Evolutionary conservation across 2,329 filamentous ascomycete species (phyloP).

Genomic region (Cercospora zeae-maydis): DNA sequence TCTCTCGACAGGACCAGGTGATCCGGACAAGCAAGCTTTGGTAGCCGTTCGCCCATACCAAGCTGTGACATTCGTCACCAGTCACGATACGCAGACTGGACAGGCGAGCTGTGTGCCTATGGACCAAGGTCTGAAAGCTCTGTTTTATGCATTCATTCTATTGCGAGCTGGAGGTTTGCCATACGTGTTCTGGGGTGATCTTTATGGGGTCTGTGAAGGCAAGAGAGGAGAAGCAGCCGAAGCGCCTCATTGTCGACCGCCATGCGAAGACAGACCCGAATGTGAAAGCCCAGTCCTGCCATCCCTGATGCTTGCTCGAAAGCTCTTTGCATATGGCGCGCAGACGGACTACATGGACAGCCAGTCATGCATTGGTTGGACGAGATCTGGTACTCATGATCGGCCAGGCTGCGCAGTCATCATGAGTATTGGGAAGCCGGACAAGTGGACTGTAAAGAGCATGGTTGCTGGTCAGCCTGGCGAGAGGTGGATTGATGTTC

Average conservation of each 20-base stretch:
- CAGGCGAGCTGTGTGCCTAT: conserved; percentile 63
- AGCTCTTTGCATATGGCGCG: conserved; percentile 63
- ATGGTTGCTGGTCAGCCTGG: conserved; percentile 62
- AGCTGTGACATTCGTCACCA: conserved; percentile 60
- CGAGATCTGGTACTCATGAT: conserved; percentile 49
- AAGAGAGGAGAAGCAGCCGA: conserved; percentile 43
- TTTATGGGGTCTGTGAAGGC: conserved; percentile 57
- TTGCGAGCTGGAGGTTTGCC: conserved; percentile 61
- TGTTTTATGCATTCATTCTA: conserved; percentile 69
- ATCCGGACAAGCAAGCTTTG: conserved; percentile 20
- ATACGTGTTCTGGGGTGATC: conserved; percentile 67
- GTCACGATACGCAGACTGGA: conserved; percentile 66
- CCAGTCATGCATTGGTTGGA: conserved; percentile 60
- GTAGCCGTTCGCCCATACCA: conserved; percentile 26
- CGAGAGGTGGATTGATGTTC: conserved; percentile 62
- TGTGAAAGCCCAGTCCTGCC: conserved; percentile 43
- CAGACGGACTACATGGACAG: conserved; percentile 63
- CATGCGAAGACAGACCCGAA: neutral
- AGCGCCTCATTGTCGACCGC: conserved; percentile 40
- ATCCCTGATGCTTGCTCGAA: conserved; percentile 58
- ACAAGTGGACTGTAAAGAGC: conserved; percentile 41
- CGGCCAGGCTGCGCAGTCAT: conserved; percentile 34
- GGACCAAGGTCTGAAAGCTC: conserved; percentile 64
- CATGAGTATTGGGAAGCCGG: conserved; percentile 30
- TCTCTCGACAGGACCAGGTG: conserved; percentile 23